Base-by-base conservation (phyloP, 1,284 basidiomycete genomes). In the Boletus calvinii region DNA sequence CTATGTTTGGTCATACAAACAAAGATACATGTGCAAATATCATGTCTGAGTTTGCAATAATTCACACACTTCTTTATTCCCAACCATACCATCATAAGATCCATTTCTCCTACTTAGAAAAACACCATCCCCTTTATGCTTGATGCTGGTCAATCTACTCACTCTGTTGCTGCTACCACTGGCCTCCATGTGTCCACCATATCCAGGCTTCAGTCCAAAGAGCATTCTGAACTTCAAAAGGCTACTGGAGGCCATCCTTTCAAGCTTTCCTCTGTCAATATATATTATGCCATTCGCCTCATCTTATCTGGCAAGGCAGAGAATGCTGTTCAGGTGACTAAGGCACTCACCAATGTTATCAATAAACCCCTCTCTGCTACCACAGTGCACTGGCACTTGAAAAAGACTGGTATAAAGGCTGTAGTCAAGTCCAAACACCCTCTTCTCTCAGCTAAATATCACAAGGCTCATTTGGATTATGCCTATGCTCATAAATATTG, bases 261-360 rank as follows among this genome's bases (percentile, higher is more conserved):
- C 6, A 48, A 48, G 29, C 46, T 47, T 47, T 37, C 18, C 29
- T 32, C 37, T 26, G 7, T 26, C n/a, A 40, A 48, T 40, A 26
- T 48, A 2, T 7, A 22, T 8, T 6, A 48, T 48, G 26, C 32
- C 7, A 30, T 46, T 13, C 13, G 31, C 36, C 36, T 38, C 30
- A 22, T 38, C 17, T 20, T 29, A 24, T 17, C 20, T 39, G 2
- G 12, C 2, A 31, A 31, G 46, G 26, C 24, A 47, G 17, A 47
- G 6, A 47, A 12, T 36, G 45, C 17, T 36, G 36, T 59, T 36
- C 20, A 59, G 38, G 40, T 55, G 13, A 51, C 52, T 45, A 59
- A 52, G 46, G 13, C 43, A 15, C 44, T 59, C 32, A 17, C 15
- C 34, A 35, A 35, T 22, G 52, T 50, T 6, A 38, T 41, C 40